These are phyloP conservation scores for Helianthus annuus DNA, from an alignment of 129 eudicot genomes.

Conservation along the genomic window HanXRQr2.0-SUNRISE NC_035441.2:183474163-183474662, in stretches of 20 bases:
- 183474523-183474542: slow-evolving; percentile 27
- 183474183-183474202: no score
- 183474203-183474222: no score
- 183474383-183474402: slow-evolving; percentile 66
- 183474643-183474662: slow-evolving; percentile 24
- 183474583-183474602: slow-evolving; percentile 23
- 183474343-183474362: slow-evolving; percentile 79
- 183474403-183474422: slow-evolving; percentile 47
- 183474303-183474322: no score
- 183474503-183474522: slow-evolving; percentile 31
- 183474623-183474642: not conserved
- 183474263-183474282: no score
- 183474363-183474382: slow-evolving; percentile 66
- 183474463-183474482: slow-evolving; percentile 39
- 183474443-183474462: slow-evolving; percentile 42
- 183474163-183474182: no score
- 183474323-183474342: not conserved
- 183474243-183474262: no score
- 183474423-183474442: slow-evolving; percentile 52
- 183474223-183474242: no score
- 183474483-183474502: slow-evolving; percentile 35
- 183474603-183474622: slow-evolving; percentile 21
- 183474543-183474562: slow-evolving; percentile 50
- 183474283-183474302: no score
- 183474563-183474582: slow-evolving; percentile 43